Evolutionary conservation across 1,284 basidiomycete genomes (phyloP), one percentile per base, ranked within the genome.

Genomic region (Abortiporus biennis): DNA sequence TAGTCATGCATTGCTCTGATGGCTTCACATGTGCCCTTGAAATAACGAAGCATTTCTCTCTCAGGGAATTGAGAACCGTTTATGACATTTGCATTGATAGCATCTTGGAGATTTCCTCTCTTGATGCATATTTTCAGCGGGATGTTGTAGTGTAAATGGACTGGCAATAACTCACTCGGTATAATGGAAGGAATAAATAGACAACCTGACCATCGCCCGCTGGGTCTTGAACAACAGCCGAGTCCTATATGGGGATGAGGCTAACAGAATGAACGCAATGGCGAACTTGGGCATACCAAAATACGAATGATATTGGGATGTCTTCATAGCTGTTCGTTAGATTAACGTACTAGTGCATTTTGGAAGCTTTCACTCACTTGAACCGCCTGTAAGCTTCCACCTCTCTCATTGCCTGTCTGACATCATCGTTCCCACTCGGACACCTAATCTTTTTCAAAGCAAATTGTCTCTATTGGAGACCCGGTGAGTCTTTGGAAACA

Each of bases 201-300:
- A 96, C 91, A 49, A 97, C 87, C 62, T 95, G 90, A 17, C 92
- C 93, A 42, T 93, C 91, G n/a, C 85, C 87, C 48, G 90, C 84
- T 17, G 85, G 82, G 56, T 95, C 93, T 65, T 96, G 93, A 0
- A 94, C 82, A 8, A 95, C 90, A 2, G 92, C 90, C n/a, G 89
- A 92, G 59, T 96, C 93, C 82, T 89, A 44, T 8, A 35, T 27
- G 32, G 41, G 12, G 29, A 46, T 39, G 6, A 21, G 16, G n/a
- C 5, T 45, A 13, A 20, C 19, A 44, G 16, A 47, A 19, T 44
- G 33, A n/a, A 45, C 44, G 33, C 36, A 43, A 43, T 35, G 32
- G 47, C 35, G 22, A 31, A 37, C 22, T 12, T 12, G 17, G 13
- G 58, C 65, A 40, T 54, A 85, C 85, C 57, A 91, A 63, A 62